A percentile compares a stretch with the other conserved stretches of the same genome.
Conservation (phyloP, 345 rosid species). For the Adansonia digitata region DNA sequence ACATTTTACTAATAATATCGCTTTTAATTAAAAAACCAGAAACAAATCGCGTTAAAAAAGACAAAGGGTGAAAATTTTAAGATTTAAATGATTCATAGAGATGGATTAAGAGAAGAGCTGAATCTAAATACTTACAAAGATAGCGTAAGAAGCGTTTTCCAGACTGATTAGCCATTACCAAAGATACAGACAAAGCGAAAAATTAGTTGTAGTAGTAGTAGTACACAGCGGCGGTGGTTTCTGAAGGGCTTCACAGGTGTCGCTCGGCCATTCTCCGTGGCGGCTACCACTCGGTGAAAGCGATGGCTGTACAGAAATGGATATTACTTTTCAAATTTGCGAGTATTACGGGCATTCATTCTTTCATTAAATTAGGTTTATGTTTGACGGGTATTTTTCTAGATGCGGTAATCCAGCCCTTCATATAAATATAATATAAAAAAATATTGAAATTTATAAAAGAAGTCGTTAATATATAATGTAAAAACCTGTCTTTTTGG, state of each 20-base stretch:
- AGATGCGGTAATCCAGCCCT: too few relatives aligned
- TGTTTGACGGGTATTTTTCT: too few relatives aligned
- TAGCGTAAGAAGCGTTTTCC: neutral
- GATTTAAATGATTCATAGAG: neutral
- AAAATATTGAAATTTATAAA: too few relatives aligned
- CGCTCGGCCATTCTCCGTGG: neutral
- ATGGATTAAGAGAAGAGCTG: neutral
- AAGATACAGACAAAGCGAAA: neutral
- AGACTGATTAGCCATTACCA: neutral
- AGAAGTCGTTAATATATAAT: too few relatives aligned
- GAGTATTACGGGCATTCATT: neutral
- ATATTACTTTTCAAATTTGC: neutral
- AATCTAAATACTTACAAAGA: slow-evolving; percentile 6
- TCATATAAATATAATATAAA: too few relatives aligned
- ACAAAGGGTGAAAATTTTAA: neutral
- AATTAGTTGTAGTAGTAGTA: neutral
- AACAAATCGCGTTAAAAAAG: neutral
- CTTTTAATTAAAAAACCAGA: neutral
- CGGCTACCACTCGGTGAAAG: neutral
- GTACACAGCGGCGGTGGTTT: neutral
- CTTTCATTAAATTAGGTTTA: too few relatives aligned
- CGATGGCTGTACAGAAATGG: neutral
- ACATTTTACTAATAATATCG: neutral
- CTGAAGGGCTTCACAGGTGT: neutral
- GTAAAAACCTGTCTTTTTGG: too few relatives aligned